Evolutionary conservation across 1,284 basidiomycete species (phyloP).

Genomic region (Sparassis latifolia): DNA sequence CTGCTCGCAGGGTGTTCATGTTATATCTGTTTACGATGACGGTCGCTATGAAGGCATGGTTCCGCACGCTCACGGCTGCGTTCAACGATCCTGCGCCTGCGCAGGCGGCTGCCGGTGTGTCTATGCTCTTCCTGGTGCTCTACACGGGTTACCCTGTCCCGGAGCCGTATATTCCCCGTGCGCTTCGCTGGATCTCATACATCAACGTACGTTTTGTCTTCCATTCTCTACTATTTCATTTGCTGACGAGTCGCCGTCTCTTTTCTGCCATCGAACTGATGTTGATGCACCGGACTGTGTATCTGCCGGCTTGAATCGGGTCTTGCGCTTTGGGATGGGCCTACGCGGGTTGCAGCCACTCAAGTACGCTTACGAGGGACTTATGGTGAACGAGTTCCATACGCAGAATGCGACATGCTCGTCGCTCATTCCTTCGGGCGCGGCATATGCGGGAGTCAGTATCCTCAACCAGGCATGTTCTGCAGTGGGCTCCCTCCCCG

Average conservation of each 20-base stretch:
- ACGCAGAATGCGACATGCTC: conserved; percentile 34
- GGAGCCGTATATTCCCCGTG: conserved; percentile 50
- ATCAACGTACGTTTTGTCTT: conserved; percentile 41
- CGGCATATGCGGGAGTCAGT: conserved; percentile 45
- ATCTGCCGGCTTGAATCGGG: too few species aligned
- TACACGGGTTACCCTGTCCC: conserved; percentile 44
- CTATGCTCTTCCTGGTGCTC: conserved; percentile 36
- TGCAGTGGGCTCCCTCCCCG: conserved; percentile 43
- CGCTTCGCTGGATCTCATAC: conserved; percentile 54
- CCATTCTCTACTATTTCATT: conserved; percentile 11
- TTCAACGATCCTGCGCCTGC: conserved; percentile 46
- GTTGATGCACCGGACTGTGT: too few species aligned
- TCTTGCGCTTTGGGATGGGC: too few species aligned
- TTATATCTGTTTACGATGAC: conserved; percentile 42
- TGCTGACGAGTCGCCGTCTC: too few species aligned
- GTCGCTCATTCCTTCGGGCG: conserved; percentile 34
- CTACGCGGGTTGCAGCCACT: conserved; percentile 27
- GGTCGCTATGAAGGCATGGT: conserved; percentile 51
- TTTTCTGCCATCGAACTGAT: too few species aligned
- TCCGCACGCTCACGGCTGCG: conserved; percentile 47
- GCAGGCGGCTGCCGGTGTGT: conserved; percentile 50
- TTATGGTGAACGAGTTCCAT: conserved; percentile 50
- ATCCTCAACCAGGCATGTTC: conserved; percentile 53
- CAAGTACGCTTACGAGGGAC: conserved; percentile 41
- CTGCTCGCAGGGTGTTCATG: conserved; percentile 37